Evolutionary conservation across 441 rosid genomes (phyloP).

Genomic region (Erodium chrysanthum): DNA sequence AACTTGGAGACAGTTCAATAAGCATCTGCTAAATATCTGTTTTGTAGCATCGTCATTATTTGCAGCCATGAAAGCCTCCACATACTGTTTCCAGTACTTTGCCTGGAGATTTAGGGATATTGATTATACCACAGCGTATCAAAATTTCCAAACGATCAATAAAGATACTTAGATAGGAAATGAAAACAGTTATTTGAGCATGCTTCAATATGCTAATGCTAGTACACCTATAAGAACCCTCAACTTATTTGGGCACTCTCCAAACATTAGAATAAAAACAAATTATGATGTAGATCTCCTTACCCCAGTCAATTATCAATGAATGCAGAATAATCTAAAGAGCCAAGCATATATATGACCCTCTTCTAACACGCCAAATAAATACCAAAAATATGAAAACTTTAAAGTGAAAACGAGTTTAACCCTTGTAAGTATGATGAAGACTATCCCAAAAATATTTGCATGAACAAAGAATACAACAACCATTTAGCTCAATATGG

Average conservation of each 20-base stretch:
- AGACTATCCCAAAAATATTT: too few relatives aligned
- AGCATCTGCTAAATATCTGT: conserved; percentile 85
- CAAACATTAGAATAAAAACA: too few relatives aligned
- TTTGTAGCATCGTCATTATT: conserved; percentile 81
- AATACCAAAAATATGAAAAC: too few relatives aligned
- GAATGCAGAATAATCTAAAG: not conserved
- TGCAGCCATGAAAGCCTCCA: conserved; percentile 73
- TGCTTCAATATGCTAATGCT: not conserved
- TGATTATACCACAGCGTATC: not conserved
- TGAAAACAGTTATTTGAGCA: not conserved
- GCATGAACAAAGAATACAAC: too few relatives aligned
- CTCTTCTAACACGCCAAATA: too few relatives aligned
- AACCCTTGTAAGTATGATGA: too few relatives aligned
- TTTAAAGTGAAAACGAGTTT: too few relatives aligned
- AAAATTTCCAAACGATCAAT: not conserved
- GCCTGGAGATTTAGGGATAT: conserved; percentile 38
- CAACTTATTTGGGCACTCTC: not conserved
- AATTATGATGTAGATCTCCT: not conserved
- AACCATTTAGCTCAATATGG: too few relatives aligned
- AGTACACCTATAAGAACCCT: not conserved
- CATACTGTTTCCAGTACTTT: conserved; percentile 91
- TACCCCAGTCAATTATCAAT: not conserved
- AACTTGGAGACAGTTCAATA: conserved; percentile 80
- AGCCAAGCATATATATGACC: not conserved
- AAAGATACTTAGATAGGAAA: not conserved